Conservation (phyloP, 148 eudicot genomes). For the Limonium bicolor region DNA sequence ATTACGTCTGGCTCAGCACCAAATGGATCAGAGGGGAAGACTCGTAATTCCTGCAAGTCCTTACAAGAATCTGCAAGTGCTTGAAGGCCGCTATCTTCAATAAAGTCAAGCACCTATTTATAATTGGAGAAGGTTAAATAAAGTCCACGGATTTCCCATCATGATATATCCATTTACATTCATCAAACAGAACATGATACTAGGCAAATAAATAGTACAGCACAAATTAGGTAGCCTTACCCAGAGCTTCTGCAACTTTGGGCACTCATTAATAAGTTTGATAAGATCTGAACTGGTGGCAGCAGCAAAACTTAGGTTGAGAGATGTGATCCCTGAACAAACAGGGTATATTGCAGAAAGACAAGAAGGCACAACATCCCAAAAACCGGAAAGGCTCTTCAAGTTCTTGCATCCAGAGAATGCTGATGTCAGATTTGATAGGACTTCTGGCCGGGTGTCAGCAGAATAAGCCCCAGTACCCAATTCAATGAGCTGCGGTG, state of each 20-base stretch:
- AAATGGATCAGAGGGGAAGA: conserved; percentile 56
- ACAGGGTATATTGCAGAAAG: conserved; percentile 61
- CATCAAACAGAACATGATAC: too few relatives aligned
- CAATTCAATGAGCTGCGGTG: conserved; percentile 69
- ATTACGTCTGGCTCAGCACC: conserved; percentile 34
- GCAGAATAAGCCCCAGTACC: conserved; percentile 74
- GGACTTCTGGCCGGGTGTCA: conserved; percentile 48
- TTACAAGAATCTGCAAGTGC: conserved; percentile 4
- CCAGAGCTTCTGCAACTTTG: conserved; percentile 65
- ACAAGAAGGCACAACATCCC: conserved; percentile 72
- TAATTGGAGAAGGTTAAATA: too few relatives aligned
- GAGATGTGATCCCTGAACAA: conserved; percentile 63
- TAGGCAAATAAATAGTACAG: too few relatives aligned
- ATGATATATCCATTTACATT: too few relatives aligned
- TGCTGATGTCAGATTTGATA: conserved; percentile 35
- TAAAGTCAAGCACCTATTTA: conserved; percentile 3
- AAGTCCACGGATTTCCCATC: too few relatives aligned
- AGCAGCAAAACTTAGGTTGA: conserved; percentile 79
- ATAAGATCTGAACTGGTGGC: conserved; percentile 61
- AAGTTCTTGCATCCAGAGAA: conserved; percentile 61
- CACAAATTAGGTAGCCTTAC: too few relatives aligned
- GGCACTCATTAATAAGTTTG: conserved; percentile 58
- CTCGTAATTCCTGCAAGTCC: conserved; percentile 38
- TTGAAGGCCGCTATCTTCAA: conserved; percentile 3
- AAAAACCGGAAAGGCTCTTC: conserved; percentile 66